Evolutionary conservation across 495 filamentous ascomycete species (phyloP).

Genomic region (Penicillium simplicissimum): DNA sequence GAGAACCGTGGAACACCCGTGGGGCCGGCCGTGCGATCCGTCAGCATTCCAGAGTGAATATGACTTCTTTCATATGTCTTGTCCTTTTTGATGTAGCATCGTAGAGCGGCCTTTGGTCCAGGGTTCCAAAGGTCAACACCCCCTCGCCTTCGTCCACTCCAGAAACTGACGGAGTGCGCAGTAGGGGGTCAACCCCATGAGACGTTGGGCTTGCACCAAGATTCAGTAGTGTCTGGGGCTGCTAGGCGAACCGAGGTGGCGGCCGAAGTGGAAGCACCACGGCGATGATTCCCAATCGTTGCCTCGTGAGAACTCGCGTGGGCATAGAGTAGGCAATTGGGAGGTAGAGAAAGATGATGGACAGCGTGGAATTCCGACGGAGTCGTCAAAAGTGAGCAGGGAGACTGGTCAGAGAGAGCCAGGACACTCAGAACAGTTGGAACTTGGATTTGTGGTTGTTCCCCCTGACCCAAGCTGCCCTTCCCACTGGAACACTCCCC

Average conservation of each 20-base stretch:
- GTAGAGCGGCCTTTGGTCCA: too few species aligned
- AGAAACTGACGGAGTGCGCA: too few species aligned
- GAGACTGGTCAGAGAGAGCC: too few species aligned
- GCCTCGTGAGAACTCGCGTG: background rate
- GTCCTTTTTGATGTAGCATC: too few species aligned
- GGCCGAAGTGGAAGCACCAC: background rate
- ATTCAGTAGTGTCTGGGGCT: background rate
- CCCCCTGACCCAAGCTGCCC: background rate
- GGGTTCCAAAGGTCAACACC: too few species aligned
- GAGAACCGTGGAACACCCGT: conserved; percentile 6
- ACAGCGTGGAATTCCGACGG: background rate
- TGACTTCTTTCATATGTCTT: background rate
- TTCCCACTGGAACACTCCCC: background rate
- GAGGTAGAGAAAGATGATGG: background rate
- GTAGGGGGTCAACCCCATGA: background rate
- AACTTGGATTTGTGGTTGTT: background rate
- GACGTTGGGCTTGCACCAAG: background rate
- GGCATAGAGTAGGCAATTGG: background rate
- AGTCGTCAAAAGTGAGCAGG: background rate
- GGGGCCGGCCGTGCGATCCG: background rate
- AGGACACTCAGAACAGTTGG: too few species aligned
- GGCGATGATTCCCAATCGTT: background rate
- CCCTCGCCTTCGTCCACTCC: too few species aligned
- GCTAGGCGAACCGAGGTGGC: conserved; percentile 1
- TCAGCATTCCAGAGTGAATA: background rate